A percentile compares a stretch with the other conserved stretches of the same genome.
phyloP scores from a whole-genome alignment of 2,329 filamentous ascomycete genomes.

The Paecilomyces dactylethromorphus region DNA sequence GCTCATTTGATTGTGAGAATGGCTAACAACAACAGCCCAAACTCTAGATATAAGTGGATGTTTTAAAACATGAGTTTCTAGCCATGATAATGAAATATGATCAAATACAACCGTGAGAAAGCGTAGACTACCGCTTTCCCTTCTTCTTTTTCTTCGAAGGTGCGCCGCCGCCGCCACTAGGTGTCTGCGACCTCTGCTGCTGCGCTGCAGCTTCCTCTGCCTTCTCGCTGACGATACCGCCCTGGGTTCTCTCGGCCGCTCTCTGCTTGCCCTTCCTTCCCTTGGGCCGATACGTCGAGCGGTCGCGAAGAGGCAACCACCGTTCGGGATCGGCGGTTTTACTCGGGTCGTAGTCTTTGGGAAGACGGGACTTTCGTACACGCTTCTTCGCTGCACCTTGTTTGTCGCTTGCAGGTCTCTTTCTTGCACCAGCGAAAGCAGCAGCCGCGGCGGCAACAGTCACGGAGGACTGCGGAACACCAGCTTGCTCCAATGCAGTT shows the following conservation, averaged over 20 bases:
- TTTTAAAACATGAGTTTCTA: not conserved
- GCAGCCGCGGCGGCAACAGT: slow-evolving; percentile 24
- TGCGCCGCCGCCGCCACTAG: slow-evolving; percentile 27
- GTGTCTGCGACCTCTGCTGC: slow-evolving; percentile 20
- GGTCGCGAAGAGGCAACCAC: slow-evolving; percentile 85
- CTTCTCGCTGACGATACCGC: slow-evolving; percentile 70
- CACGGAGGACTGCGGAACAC: slow-evolving; percentile 31
- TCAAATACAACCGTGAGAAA: slow-evolving; percentile 2
- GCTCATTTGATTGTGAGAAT: not conserved
- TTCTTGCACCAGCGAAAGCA: slow-evolving; percentile 29
- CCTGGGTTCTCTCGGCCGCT: slow-evolving; percentile 72
- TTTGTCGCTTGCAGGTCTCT: slow-evolving; percentile 30
- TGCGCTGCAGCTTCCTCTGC: slow-evolving; percentile 47
- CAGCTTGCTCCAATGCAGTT: slow-evolving; percentile 37
- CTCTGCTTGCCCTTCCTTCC: slow-evolving; percentile 88
- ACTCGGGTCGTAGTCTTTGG: slow-evolving; percentile 55
- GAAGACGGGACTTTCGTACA: slow-evolving; percentile 39
- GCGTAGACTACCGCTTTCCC: slow-evolving; percentile 37
- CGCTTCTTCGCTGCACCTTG: slow-evolving; percentile 32
- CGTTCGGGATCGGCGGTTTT: slow-evolving; percentile 84
- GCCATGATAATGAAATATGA: slow-evolving; percentile 7
- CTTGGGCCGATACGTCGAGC: slow-evolving; percentile 82
- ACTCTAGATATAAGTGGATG: not conserved
- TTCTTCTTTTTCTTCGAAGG: slow-evolving; percentile 46
- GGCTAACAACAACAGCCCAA: not conserved